Conservation (phyloP, 2,329 filamentous ascomycete species). For the Talaromyces sp. region DNA sequence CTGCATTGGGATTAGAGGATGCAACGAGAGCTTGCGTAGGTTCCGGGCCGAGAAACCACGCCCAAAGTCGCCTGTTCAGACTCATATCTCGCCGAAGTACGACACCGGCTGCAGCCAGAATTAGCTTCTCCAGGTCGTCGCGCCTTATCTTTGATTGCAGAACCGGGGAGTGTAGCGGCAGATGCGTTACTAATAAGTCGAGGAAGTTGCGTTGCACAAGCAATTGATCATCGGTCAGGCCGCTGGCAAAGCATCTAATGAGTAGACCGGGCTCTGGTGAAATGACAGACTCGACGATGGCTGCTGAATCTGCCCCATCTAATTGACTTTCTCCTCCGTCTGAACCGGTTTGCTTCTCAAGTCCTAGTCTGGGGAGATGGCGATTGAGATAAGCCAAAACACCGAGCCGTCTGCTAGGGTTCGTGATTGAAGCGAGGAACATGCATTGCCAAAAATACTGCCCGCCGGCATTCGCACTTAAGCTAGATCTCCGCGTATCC, state of each 20-base stretch:
- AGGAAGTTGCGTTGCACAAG: constrained; percentile 92
- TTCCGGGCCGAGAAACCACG: constrained; percentile 87
- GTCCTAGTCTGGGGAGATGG: constrained; percentile 69
- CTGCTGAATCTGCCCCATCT: constrained; percentile 29
- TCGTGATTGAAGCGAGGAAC: constrained; percentile 89
- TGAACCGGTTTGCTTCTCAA: constrained; percentile 31
- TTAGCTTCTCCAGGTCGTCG: constrained; percentile 74
- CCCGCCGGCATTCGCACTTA: constrained; percentile 59
- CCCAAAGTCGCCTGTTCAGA: constrained; percentile 89
- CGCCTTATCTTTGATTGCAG: constrained; percentile 70
- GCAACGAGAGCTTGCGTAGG: constrained; percentile 37
- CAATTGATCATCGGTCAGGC: constrained; percentile 79
- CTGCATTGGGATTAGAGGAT: constrained; percentile 27
- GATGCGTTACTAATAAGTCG: constrained; percentile 83
- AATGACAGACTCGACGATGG: constrained; percentile 48
- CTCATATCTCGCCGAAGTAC: constrained; percentile 94
- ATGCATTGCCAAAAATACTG: constrained; percentile 99
- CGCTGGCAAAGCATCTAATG: constrained; percentile 86
- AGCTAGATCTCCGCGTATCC: constrained; percentile 50
- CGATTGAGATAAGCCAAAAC: constrained; percentile 82
- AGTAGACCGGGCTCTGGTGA: constrained; percentile 86
- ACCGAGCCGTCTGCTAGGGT: constrained; percentile 76
- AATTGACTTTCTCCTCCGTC: constrained; percentile 27
- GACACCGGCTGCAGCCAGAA: constrained; percentile 80
- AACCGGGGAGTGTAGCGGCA: constrained; percentile 79